These are phyloP conservation scores for Diversispora epigaea DNA, from an alignment of 192 early-diverging fungal species.

Conservation along the genomic window DNA sequence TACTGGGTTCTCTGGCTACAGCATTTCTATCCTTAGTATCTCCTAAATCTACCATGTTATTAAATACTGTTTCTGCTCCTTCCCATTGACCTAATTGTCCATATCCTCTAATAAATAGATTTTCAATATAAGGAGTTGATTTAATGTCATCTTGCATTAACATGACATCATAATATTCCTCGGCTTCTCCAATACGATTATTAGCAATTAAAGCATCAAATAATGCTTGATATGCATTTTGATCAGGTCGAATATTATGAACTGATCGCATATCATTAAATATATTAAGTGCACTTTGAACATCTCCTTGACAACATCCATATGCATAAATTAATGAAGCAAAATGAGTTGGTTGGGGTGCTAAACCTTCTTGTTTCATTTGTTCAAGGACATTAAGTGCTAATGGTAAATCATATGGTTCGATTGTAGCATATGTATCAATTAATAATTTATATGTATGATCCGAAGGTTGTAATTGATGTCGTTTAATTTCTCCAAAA, in stretches of 20 bases:
- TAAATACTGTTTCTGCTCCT: conserved; percentile 48
- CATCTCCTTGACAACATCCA: conserved; percentile 51
- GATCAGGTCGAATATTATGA: conserved; percentile 43
- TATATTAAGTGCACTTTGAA: conserved; percentile 42
- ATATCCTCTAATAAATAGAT: conserved; percentile 58
- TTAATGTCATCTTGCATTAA: conserved; percentile 37
- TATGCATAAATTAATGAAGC: conserved; percentile 58
- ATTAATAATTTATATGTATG: conserved; percentile 59
- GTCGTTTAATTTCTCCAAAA: conserved; percentile 44
- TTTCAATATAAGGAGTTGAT: conserved; percentile 57
- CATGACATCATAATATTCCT: conserved; percentile 48
- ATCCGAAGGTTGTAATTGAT: conserved; percentile 49
- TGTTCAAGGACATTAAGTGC: conserved; percentile 49
- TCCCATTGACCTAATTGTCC: conserved; percentile 42
- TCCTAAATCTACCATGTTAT: conserved; percentile 50
- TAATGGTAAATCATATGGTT: conserved; percentile 56
- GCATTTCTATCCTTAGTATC: conserved; percentile 13
- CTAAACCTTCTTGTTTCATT: conserved; percentile 42
- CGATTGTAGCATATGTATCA: conserved; percentile 53
- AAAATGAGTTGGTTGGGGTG: conserved; percentile 51
- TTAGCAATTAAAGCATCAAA: conserved; percentile 54
- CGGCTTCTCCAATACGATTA: conserved; percentile 42
- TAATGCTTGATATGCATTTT: conserved; percentile 55
- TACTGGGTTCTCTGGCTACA: conserved; percentile 57
- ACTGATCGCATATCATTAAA: conserved; percentile 43